A percentile compares a stretch with the other conserved stretches of the same genome.
Evolutionary conservation across 116 monocot genomes (phyloP).

Genomic region (Phalaenopsis hybrid): DNA sequence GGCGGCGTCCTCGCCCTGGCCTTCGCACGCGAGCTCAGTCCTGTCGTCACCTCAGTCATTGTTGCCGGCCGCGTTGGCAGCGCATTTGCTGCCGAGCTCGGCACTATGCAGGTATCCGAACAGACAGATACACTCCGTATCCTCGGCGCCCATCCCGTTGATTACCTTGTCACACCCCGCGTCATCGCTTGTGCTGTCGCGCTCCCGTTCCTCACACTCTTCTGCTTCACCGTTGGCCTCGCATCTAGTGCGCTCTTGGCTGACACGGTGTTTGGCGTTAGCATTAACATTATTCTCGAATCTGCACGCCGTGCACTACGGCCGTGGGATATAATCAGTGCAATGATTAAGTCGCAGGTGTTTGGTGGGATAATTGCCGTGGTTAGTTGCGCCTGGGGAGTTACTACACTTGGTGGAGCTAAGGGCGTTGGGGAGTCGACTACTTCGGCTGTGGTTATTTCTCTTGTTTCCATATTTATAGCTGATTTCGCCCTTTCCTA

Average conservation of each 20-base stretch:
- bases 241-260: slow-evolving; percentile 80
- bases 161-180: slow-evolving; percentile 81
- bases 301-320: slow-evolving; percentile 66
- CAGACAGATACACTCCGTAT: slow-evolving; percentile 84
- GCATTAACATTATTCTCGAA: slow-evolving; percentile 79
- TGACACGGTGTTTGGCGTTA: slow-evolving; percentile 71
- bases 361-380: slow-evolving; percentile 81
- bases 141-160: slow-evolving; percentile 69
- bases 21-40: slow-evolving; percentile 82
- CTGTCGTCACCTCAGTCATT: slow-evolving; percentile 81
- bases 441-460: slow-evolving; percentile 88
- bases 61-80: slow-evolving; percentile 67
- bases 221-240: slow-evolving; percentile 71
- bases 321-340: slow-evolving; percentile 80
- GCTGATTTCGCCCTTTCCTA: slow-evolving; percentile 73
- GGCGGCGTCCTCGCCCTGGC: slow-evolving; percentile 92
- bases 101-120: slow-evolving; percentile 95
- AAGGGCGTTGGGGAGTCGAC: slow-evolving; percentile 98
- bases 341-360: slow-evolving; percentile 78
- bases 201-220: slow-evolving; percentile 72
- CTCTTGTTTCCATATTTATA: slow-evolving; percentile 79
- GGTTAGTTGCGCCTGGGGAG: slow-evolving; percentile 90
- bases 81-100: slow-evolving; percentile 92
- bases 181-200: slow-evolving; percentile 75
- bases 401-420: slow-evolving; percentile 81